Conservation (phyloP, 805 yeast genomes). For the Monosporozyma siamensis region DNA sequence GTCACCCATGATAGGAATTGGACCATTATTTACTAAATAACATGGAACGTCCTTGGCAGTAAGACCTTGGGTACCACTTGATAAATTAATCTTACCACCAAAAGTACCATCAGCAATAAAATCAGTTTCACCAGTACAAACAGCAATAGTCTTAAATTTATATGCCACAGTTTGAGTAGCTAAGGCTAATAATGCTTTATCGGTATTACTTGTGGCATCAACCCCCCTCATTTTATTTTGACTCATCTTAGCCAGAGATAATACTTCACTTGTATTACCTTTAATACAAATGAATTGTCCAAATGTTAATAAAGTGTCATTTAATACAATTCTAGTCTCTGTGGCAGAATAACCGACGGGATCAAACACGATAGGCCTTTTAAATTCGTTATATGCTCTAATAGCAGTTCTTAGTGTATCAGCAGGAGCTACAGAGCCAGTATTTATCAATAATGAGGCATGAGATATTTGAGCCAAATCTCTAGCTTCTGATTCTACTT, state of each 20-base stretch:
- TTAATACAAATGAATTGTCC: constrained; percentile 63
- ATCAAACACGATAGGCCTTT: constrained; percentile 65
- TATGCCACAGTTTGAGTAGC: constrained; percentile 43
- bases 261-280: constrained; percentile 80
- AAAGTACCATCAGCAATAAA: constrained; percentile 40
- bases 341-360: constrained; percentile 95
- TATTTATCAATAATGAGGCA: constrained; percentile 53
- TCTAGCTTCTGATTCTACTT: constrained; percentile 52
- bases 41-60: constrained; percentile 21
- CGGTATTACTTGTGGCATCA: constrained; percentile 36
- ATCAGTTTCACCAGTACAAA: constrained; percentile 58
- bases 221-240: constrained; percentile 59
- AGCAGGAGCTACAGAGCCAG: constrained; percentile 59
- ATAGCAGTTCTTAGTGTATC: constrained; percentile 43
- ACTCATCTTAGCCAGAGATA: constrained; percentile 43
- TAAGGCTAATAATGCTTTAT: constrained; percentile 23
- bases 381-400: constrained; percentile 43
- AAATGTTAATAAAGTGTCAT: constrained; percentile 40
- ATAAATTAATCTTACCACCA: constrained; percentile 16
- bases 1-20: constrained; percentile 50
- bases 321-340: constrained; percentile 40
- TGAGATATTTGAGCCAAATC: constrained; percentile 53
- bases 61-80: constrained; percentile 11
- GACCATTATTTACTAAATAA: constrained; percentile 39
- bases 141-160: constrained; percentile 50